These are phyloP conservation scores for Diversispora epigaea DNA, from an alignment of 192 early-diverging fungal genomes.

Conservation along the genomic window DNA sequence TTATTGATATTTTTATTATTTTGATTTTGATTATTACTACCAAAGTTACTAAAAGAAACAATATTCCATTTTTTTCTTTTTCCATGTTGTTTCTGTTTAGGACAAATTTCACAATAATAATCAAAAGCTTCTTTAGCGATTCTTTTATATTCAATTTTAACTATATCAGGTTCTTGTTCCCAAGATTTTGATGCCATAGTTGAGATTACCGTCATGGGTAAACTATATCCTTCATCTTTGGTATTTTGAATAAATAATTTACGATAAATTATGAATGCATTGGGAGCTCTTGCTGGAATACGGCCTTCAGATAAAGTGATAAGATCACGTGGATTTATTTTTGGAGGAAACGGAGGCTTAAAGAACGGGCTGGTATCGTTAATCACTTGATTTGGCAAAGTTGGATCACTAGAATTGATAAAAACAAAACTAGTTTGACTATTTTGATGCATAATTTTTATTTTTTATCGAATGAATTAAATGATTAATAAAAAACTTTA, in stretches of 20 bases:
- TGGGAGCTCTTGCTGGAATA: neutral
- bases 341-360: neutral
- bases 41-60: neutral
- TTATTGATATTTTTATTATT: too few species aligned
- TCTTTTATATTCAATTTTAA: constrained; percentile 16
- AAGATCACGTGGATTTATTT: neutral
- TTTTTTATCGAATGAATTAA: too few species aligned
- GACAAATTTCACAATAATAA: neutral
- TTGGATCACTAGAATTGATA: neutral
- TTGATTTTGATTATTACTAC: too few species aligned
- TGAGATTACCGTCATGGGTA: constrained; percentile 15
- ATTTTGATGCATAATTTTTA: neutral
- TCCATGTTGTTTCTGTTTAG: neutral
- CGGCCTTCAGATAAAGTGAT: neutral
- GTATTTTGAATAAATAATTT: neutral
- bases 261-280: constrained; percentile 15
- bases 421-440: neutral
- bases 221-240: neutral
- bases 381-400: neutral
- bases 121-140: constrained; percentile 14
- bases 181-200: constrained; percentile 12
- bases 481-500: too few species aligned
- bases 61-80: neutral
- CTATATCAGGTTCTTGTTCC: neutral
- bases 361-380: neutral